Evolutionary conservation across 768 basidiomycete species (phyloP).

Genomic region (Russula virescens): DNA sequence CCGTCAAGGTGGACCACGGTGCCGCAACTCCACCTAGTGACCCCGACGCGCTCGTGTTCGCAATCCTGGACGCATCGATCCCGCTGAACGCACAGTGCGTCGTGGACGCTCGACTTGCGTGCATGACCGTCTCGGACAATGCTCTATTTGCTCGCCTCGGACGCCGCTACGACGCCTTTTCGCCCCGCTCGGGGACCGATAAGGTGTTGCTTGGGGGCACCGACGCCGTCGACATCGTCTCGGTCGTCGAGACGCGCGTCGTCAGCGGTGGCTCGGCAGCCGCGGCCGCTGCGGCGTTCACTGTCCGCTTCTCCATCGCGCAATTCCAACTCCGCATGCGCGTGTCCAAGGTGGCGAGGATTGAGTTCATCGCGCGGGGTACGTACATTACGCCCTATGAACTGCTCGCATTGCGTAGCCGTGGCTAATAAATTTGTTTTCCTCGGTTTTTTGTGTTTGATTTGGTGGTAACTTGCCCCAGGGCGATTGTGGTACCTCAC

Average conservation of each 20-base stretch:
- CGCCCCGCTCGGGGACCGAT: slow-evolving; percentile 46
- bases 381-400: slow-evolving; percentile 8
- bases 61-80: slow-evolving; percentile 48
- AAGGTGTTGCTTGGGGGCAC: slow-evolving; percentile 34
- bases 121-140: slow-evolving; percentile 57
- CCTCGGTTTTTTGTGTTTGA: not conserved
- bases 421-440: not conserved
- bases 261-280: slow-evolving; percentile 36
- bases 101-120: slow-evolving; percentile 61
- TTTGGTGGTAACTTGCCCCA: not conserved
- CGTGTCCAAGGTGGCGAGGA: slow-evolving; percentile 44
- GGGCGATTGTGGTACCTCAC: slow-evolving; percentile 21
- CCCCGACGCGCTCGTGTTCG: slow-evolving; percentile 36
- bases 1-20: slow-evolving; percentile 2
- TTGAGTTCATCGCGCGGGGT: slow-evolving; percentile 66
- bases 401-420: too few relatives aligned
- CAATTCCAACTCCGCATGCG: slow-evolving; percentile 71
- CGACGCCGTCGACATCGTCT: slow-evolving; percentile 41
- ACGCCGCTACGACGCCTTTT: slow-evolving; percentile 42
- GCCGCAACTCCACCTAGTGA: slow-evolving; percentile 2
- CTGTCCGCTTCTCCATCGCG: slow-evolving; percentile 44
- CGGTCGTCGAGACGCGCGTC: slow-evolving; percentile 45
- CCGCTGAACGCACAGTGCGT: slow-evolving; percentile 41
- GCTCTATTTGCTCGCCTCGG: slow-evolving; percentile 54
- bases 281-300: slow-evolving; percentile 37